Percentiles rank a stretch among this genome's conserved stretches.
These are phyloP conservation scores for Phalaenopsis hybrid DNA, from an alignment of 116 monocot species.

Conservation along the genomic window DNA sequence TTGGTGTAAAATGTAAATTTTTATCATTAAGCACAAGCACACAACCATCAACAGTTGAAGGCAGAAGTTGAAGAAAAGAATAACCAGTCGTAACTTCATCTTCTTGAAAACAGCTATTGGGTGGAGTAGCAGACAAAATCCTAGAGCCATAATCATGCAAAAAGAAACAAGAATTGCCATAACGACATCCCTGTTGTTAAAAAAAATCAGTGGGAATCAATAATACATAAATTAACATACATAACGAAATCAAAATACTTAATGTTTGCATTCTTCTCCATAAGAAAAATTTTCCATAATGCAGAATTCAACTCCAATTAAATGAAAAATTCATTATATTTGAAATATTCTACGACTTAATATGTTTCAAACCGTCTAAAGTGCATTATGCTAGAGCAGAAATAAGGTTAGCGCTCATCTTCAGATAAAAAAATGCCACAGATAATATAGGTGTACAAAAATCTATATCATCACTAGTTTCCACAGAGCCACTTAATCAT, in stretches of 20 bases:
- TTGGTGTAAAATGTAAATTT: slow-evolving; percentile 35
- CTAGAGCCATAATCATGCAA: slow-evolving; percentile 38
- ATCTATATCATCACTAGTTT: no score
- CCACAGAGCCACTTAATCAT: no score
- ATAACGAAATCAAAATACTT: neutral
- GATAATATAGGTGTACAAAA: no score
- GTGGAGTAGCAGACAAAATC: neutral
- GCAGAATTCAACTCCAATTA: neutral
- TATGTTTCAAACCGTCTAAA: no score
- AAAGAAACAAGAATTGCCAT: slow-evolving; percentile 64
- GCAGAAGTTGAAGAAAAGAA: slow-evolving; percentile 29
- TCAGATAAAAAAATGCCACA: no score
- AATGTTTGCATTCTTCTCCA: neutral
- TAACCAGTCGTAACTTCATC: slow-evolving; percentile 18
- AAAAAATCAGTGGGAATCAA: neutral
- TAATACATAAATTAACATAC: neutral
- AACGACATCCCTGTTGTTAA: slow-evolving; percentile 56
- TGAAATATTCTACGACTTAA: neutral
- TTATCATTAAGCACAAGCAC: slow-evolving; percentile 57
- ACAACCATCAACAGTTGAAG: slow-evolving; percentile 13
- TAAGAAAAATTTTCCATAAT: neutral
- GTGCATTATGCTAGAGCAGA: no score
- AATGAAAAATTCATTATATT: neutral
- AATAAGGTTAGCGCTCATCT: no score
- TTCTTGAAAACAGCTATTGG: slow-evolving; percentile 33